These are phyloP conservation scores for Blastobotrys petasosporus DNA, from an alignment of 1,139 yeast genomes.

Conservation along the genomic window DNA sequence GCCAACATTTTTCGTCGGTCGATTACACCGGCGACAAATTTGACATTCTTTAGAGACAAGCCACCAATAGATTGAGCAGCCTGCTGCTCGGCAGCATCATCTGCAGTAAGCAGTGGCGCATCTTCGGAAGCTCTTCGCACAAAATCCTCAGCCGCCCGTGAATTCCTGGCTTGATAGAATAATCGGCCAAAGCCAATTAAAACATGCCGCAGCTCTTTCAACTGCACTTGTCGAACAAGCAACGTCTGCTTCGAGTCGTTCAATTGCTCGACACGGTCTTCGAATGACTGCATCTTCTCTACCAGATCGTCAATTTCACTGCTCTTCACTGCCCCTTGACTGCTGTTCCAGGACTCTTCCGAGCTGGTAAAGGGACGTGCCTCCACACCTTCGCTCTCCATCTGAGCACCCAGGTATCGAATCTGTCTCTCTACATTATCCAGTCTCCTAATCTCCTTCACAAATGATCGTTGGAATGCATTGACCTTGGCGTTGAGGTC, in stretches of 20 bases:
- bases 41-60: constrained; percentile 36
- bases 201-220: constrained; percentile 62
- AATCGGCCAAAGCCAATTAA: constrained; percentile 64
- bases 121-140: constrained; percentile 21
- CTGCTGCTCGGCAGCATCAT: constrained; percentile 19
- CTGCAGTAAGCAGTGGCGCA: constrained; percentile 31
- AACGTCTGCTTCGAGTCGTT: constrained; percentile 51
- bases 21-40: constrained; percentile 79
- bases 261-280: constrained; percentile 52
- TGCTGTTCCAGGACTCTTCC: not conserved
- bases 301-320: constrained; percentile 73
- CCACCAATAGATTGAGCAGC: constrained; percentile 16
- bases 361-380: constrained; percentile 26
- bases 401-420: constrained; percentile 16
- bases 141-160: constrained; percentile 25
- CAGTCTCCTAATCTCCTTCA: constrained; percentile 66
- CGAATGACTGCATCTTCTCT: constrained; percentile 57
- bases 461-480: constrained; percentile 82
- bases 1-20: constrained; percentile 62
- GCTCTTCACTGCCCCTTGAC: constrained; percentile 1
- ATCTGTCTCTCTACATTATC: constrained; percentile 62
- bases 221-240: constrained; percentile 48
- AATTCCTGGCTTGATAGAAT: constrained; percentile 26
- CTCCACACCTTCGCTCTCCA: constrained; percentile 27
- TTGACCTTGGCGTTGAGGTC: constrained; percentile 76